phyloP scores from a whole-genome alignment of 768 basidiomycete genomes.

The Pulveroboletus sp. region DNA sequence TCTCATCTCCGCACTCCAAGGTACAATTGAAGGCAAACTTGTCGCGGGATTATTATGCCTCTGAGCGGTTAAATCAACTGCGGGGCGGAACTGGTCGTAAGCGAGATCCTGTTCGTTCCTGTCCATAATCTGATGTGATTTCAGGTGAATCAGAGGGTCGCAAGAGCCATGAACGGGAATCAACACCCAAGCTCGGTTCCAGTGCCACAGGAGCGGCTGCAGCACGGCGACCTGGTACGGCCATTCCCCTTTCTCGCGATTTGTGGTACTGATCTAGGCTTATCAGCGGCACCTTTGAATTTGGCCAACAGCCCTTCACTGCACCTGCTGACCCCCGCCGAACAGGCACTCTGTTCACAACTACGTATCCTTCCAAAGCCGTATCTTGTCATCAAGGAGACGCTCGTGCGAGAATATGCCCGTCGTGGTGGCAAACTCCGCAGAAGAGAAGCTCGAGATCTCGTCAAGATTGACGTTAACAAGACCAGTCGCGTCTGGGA shows the following conservation, averaged over 20 bases:
- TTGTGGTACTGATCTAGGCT: background rate
- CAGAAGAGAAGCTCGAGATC: constrained; percentile 82
- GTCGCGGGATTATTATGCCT: constrained; percentile 53
- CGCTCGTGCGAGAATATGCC: constrained; percentile 89
- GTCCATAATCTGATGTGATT: background rate
- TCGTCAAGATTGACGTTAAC: constrained; percentile 91
- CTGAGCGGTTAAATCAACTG: constrained; percentile 49
- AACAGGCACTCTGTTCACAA: constrained; percentile 84
- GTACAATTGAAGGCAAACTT: constrained; percentile 59
- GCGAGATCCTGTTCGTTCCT: constrained; percentile 35
- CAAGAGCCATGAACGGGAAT: constrained; percentile 59
- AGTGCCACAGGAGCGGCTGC: constrained; percentile 35
- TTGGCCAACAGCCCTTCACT: constrained; percentile 87
- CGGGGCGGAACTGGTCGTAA: constrained; percentile 49
- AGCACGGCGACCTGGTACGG: constrained; percentile 43
- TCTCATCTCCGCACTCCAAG: constrained; percentile 31
- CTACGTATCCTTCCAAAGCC: constrained; percentile 93
- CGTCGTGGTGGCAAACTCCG: constrained; percentile 85
- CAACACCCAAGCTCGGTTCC: constrained; percentile 48
- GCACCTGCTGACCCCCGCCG: constrained; percentile 84
- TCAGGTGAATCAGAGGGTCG: constrained; percentile 47
- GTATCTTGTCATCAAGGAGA: constrained; percentile 94
- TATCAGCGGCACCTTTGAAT: constrained; percentile 67
- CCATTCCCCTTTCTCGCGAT: background rate
- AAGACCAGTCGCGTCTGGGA: constrained; percentile 94